phyloP scores from a whole-genome alignment of 441 rosid genomes.

The Pelargonium myrrhifolium region DNA sequence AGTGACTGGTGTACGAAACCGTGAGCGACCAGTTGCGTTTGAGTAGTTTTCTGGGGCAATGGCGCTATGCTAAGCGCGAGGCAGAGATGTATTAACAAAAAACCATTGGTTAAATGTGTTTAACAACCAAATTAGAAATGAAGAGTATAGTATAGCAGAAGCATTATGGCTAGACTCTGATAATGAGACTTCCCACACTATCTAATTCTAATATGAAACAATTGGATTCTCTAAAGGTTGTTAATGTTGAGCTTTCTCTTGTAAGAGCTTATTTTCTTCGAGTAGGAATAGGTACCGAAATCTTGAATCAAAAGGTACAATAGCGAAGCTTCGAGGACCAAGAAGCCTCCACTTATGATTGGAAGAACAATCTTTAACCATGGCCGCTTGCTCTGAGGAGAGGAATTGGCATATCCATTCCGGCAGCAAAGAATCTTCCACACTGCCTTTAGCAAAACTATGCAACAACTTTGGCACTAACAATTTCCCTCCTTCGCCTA shows the following conservation, averaged over 20 bases:
- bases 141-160: too few relatives aligned
- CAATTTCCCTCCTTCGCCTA: conserved; percentile 43
- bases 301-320: conserved; percentile 52
- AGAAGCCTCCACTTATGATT: conserved; percentile 43
- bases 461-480: conserved; percentile 58
- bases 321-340: conserved; percentile 37
- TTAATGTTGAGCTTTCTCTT: neutral
- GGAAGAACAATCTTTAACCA: conserved; percentile 37
- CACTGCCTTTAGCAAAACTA: conserved; percentile 40
- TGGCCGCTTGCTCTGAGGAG: conserved; percentile 36
- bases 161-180: too few relatives aligned
- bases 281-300: conserved; percentile 50
- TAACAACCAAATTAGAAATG: too few relatives aligned
- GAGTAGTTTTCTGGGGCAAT: too few relatives aligned
- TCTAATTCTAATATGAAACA: neutral
- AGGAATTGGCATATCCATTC: conserved; percentile 64
- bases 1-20: too few relatives aligned
- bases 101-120: too few relatives aligned
- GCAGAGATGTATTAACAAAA: too few relatives aligned
- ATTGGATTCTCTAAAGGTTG: neutral
- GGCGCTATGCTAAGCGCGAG: too few relatives aligned
- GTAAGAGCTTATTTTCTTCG: conserved; percentile 14
- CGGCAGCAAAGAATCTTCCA: conserved; percentile 36
- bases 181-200: too few relatives aligned
- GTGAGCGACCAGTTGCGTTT: too few relatives aligned